Evolutionary conservation across 352 stramenopile species (phyloP).

Genomic region (Peronosclerospora sorghi): DNA sequence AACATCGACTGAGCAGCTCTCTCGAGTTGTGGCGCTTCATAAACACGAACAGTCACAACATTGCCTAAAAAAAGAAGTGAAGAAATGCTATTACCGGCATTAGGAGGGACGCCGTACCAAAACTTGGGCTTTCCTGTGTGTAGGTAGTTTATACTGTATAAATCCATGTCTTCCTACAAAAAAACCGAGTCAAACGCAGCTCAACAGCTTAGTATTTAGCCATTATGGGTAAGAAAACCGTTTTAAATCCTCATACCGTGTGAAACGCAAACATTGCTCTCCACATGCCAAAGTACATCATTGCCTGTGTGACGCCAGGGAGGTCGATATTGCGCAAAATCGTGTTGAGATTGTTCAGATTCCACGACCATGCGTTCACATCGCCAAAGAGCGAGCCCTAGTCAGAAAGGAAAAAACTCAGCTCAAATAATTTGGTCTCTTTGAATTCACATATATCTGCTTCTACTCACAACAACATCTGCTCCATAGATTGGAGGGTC

Average conservation of each 20-base stretch:
- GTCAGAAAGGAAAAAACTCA: not conserved
- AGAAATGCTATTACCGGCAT: slow-evolving; percentile 26
- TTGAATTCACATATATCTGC: not conserved
- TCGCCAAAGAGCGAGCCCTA: slow-evolving; percentile 80
- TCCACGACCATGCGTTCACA: slow-evolving; percentile 63
- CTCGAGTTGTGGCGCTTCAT: slow-evolving; percentile 60
- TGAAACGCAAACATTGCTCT: slow-evolving; percentile 90
- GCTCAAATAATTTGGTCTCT: not conserved
- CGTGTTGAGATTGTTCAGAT: slow-evolving; percentile 82
- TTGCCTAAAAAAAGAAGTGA: not conserved
- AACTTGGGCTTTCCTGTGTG: slow-evolving; percentile 89
- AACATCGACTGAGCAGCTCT: slow-evolving; percentile 78
- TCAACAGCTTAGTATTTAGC: too few relatives aligned
- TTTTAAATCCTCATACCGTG: slow-evolving; percentile 36
- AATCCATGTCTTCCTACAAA: slow-evolving; percentile 86
- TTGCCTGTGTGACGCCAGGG: slow-evolving; percentile 80
- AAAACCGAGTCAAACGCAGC: not conserved
- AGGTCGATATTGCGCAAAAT: slow-evolving; percentile 74
- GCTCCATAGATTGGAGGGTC: slow-evolving; percentile 85
- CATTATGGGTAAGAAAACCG: too few relatives aligned
- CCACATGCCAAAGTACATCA: slow-evolving; percentile 94
- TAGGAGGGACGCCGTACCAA: slow-evolving; percentile 86
- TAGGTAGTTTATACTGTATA: slow-evolving; percentile 92
- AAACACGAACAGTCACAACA: slow-evolving; percentile 1
- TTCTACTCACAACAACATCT: slow-evolving; percentile 66